Base-by-base conservation (phyloP, 2,329 filamentous ascomycete species). In the Lachnellula arida region DNA sequence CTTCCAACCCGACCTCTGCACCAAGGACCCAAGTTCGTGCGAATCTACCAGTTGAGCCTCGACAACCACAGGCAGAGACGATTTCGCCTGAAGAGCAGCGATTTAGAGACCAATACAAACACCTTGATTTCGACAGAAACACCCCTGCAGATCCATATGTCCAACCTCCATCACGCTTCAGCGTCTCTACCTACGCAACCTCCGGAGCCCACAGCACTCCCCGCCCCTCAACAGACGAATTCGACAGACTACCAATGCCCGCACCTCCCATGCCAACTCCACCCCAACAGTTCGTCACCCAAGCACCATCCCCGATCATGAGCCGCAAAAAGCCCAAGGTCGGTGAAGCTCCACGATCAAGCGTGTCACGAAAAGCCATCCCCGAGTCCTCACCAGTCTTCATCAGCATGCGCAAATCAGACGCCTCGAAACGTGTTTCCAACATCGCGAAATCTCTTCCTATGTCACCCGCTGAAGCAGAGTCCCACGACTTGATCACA, bases 401-500 rank as follows among this genome's bases (percentile, higher is more conserved):
- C 48, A 66, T 69, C 56, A 65, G 54, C 42, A 68, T 69, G 62
- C 47, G 60, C 5, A 59, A 57, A n/a, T 44, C 53, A 14, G 49
- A 57, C 5, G 19, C 55, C 3, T 51, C 56, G 7, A 63, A 63
- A 48, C 57, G 60, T 4, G 55, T 53, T 12, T 65, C 64, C 11
- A 51, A 57, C 15, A 58, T 57, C 12, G 54, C 78, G 61, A 89
- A 89, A 69, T 77, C 77, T 6, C 78, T 88, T 0, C 83, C 34
- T 78, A 77, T 23, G 77, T 62, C 82, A 9, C 85, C 86, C 0
- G 80, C 82, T 4, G 85, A 89, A 68, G 69, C 78, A 19, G 75
- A 79, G 57, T 76, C 82, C 2, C 76, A 80, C 37, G 85, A 87
- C 67, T 85, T 86, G 28, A 81, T 93, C 15, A 79, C 82, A 9